Base-by-base conservation (phyloP, 2,329 filamentous ascomycete species). In the Colletotrichum sp. region DNA sequence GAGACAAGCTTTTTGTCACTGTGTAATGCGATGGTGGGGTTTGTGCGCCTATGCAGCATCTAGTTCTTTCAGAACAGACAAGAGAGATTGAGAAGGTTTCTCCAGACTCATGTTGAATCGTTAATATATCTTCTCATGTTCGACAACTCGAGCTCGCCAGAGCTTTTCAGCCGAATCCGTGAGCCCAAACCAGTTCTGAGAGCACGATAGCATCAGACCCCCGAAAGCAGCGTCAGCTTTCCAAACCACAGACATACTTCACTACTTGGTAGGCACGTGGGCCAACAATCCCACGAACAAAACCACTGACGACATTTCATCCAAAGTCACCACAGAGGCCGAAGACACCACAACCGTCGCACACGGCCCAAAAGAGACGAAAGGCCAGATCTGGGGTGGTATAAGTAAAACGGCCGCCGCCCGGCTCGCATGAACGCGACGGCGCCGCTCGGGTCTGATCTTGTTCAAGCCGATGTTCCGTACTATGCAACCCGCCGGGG, bases 101-200 rank as follows among this genome's bases (percentile, higher is more conserved):
- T 52, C 2, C 3, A 3, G n/a, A 13, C 0, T 0, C n/a, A 1
- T 21, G 10, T 13, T 5, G 4, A 12, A 8, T 52, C 44, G 6
- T 0, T 5, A 0, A 52, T 5, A 52, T 21, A 1, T 21, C n/a
- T 52, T 8, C 12, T 52, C 10, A 3, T 52, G 6, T 13, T 21
- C 4, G 44, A 21, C n/a, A 1, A 5, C 44, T 21, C 1, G n/a
- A 0, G 44, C 1, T 21, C 10, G n/a, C 18, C 10, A 21, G 1
- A 49, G 0, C 44, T 8, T 2, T 49, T 13, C n/a, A 52, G n/a
- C 44, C 0, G 1, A 52, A 0, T 13, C 5, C 4, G 44, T 8
- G 44, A 52, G 44, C 6, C 3, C 44, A 52, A 8, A 7, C n/a
- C 18, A 49, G 10, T 52, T 13, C 44, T 13, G n/a, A 13, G 6